Evolutionary conservation across 192 early-diverging fungal genomes (phyloP).

Genomic region (Paraglomus occultum): DNA sequence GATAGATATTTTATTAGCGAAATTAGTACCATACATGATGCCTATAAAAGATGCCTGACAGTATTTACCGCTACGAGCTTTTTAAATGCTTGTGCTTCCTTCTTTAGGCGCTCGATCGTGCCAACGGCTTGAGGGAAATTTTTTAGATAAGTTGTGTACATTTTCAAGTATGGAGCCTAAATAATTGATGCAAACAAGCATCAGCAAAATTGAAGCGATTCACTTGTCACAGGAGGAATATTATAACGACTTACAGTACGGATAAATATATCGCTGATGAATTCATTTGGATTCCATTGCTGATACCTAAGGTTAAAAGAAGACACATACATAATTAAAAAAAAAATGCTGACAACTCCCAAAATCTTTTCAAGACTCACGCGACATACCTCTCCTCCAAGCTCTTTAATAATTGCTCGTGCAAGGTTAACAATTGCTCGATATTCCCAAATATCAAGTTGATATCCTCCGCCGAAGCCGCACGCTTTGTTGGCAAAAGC

Average conservation of each 20-base stretch:
- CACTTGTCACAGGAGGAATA: neutral
- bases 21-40: neutral
- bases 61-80: slow-evolving; percentile 27
- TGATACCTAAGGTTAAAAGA: neutral
- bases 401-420: slow-evolving; percentile 19
- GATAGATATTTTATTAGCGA: neutral
- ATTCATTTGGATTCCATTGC: slow-evolving; percentile 9
- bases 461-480: slow-evolving; percentile 20
- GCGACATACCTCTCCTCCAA: slow-evolving; percentile 21
- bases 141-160: slow-evolving; percentile 85
- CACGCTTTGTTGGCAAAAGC: slow-evolving; percentile 18
- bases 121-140: slow-evolving; percentile 70
- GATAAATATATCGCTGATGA: slow-evolving; percentile 25
- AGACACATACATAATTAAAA: too few species aligned
- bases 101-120: slow-evolving; percentile 27
- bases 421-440: slow-evolving; percentile 9
- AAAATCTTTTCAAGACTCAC: too few species aligned
- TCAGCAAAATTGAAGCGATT: too few species aligned
- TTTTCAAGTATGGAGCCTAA: slow-evolving; percentile 64
- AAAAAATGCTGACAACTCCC: too few species aligned
- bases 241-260: slow-evolving; percentile 18
- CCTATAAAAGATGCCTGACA: neutral
- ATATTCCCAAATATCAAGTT: slow-evolving; percentile 25
- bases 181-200: neutral
- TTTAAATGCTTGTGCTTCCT: slow-evolving; percentile 30